Evolutionary conservation across 805 yeast genomes (phyloP), one percentile per base, ranked within the genome.

Genomic region (Candida vaughaniae): DNA sequence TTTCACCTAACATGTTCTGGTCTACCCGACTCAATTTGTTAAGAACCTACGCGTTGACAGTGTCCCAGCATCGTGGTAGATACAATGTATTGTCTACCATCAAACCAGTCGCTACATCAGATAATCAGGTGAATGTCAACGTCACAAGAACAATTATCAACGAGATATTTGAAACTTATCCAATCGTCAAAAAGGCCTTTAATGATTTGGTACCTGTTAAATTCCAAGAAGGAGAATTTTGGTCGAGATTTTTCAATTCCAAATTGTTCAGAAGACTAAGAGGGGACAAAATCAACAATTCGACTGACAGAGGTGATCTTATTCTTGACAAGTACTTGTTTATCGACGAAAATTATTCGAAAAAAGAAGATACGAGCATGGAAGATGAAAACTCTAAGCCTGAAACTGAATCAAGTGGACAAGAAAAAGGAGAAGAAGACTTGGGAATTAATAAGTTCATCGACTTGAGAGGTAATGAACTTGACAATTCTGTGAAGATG

Each of bases 181-280:
- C 99, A 0, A 78, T 90, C 25, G 95, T 93, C 17, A 78, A 86
- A 42, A 78, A 77, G 45, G 98, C 98, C 0, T 93, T 85, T 53
- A 81, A 78, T 41, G 99, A 93, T 37, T 81, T 81, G 40, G 99
- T 93, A 4, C 99, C 98, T 1, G 50, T 43, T 10, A 81, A 82
- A 43, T 71, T 93, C 36, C 75, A 78, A 32, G 98, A 93, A 56
- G 90, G 91, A 28, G 95, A 85, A 53, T 93, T 93, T 51, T 93
- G 99, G 99, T 87, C 95, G 8, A 69, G 97, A 44, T 93, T 93
- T 53, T 93, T 93, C 70, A 82, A 87, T 51, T 89, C 97, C 0
- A 84, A 88, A 51, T 65, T 93, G 42, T 93, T 90, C 53, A 72
- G 96, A 47, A 78, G 89, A 51, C 66, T 93, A 22, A 74, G 96